Evolutionary conservation across 2,329 filamentous ascomycete species (phyloP).

Genomic region (Hymenoscyphus albidus): DNA sequence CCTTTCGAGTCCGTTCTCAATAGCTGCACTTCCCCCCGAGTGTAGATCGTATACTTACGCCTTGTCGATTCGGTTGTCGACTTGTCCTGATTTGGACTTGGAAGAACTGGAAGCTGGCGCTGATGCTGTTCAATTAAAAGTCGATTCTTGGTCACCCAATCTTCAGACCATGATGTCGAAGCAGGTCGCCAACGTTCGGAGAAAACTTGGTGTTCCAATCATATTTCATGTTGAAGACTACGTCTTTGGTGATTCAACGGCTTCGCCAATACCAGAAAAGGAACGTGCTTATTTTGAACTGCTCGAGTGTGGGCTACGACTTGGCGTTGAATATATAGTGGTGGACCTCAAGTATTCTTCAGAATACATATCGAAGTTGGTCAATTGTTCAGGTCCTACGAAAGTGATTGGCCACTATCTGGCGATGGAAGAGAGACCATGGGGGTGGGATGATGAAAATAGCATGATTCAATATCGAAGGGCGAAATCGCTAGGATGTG

Average conservation of each 20-base stretch:
- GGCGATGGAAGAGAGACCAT: constrained; percentile 32
- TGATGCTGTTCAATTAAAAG: constrained; percentile 57
- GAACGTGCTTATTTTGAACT: constrained; percentile 50
- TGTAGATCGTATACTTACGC: constrained; percentile 63
- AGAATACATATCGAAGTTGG: constrained; percentile 42
- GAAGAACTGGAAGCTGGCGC: constrained; percentile 53
- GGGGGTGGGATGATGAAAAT: constrained; percentile 47
- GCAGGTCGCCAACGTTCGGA: constrained; percentile 54
- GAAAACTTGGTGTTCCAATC: constrained; percentile 53
- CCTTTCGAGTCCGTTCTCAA: constrained; percentile 57
- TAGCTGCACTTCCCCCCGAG: constrained; percentile 56
- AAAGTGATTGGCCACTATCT: constrained; percentile 52
- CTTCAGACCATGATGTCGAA: constrained; percentile 48
- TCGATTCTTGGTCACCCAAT: constrained; percentile 53
- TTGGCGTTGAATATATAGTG: constrained; percentile 63
- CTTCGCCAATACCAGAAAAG: constrained; percentile 23
- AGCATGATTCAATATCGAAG: constrained; percentile 48
- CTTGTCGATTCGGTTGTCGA: constrained; percentile 56
- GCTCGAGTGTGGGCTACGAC: constrained; percentile 59
- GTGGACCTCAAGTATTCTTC: constrained; percentile 56
- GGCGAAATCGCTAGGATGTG: constrained; percentile 49
- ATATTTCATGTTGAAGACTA: constrained; percentile 55
- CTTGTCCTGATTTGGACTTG: constrained; percentile 51
- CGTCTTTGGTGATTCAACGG: constrained; percentile 27
- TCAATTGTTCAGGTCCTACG: constrained; percentile 46